These are phyloP conservation scores for Pyrenophora tritici-repentis DNA, from an alignment of 2,329 filamentous ascomycete genomes.

Conservation along the genomic window DNA sequence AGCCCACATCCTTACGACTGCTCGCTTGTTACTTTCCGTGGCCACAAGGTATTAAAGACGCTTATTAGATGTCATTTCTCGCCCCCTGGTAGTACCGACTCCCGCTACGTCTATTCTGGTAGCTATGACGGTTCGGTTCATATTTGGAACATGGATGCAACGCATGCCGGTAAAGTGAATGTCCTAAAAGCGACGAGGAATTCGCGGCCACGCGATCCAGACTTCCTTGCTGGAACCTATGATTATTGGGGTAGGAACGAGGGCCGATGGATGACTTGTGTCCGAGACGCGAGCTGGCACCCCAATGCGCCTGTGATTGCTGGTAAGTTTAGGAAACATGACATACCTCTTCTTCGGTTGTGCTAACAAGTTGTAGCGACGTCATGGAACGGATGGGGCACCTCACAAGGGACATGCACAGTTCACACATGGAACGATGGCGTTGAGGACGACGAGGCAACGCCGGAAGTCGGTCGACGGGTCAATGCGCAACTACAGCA, in stretches of 20 bases:
- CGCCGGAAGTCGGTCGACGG: conserved; percentile 41
- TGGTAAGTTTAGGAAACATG: conserved; percentile 50
- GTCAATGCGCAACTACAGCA: conserved; percentile 46
- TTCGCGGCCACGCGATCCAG: conserved; percentile 60
- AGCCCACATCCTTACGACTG: conserved; percentile 82
- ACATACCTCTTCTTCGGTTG: neutral
- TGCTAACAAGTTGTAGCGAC: conserved; percentile 63
- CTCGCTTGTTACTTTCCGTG: conserved; percentile 89
- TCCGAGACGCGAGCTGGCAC: conserved; percentile 90
- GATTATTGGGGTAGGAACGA: conserved; percentile 61
- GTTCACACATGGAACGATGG: conserved; percentile 78
- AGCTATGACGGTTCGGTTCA: conserved; percentile 89
- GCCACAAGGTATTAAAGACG: conserved; percentile 85
- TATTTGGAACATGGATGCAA: conserved; percentile 92
- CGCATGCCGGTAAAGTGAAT: conserved; percentile 75
- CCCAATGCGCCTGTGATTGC: conserved; percentile 80
- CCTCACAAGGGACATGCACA: conserved; percentile 74
- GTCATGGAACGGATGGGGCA: conserved; percentile 78
- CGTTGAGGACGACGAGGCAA: conserved; percentile 63
- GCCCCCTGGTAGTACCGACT: conserved; percentile 82
- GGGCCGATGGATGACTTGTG: conserved; percentile 73
- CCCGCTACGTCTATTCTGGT: conserved; percentile 89
- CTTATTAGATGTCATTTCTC: conserved; percentile 96
- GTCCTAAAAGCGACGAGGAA: conserved; percentile 72
- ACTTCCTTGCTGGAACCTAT: conserved; percentile 61